These are phyloP conservation scores for Syzygium aromaticum DNA, from an alignment of 345 rosid genomes.

Conservation along the genomic window DNA sequence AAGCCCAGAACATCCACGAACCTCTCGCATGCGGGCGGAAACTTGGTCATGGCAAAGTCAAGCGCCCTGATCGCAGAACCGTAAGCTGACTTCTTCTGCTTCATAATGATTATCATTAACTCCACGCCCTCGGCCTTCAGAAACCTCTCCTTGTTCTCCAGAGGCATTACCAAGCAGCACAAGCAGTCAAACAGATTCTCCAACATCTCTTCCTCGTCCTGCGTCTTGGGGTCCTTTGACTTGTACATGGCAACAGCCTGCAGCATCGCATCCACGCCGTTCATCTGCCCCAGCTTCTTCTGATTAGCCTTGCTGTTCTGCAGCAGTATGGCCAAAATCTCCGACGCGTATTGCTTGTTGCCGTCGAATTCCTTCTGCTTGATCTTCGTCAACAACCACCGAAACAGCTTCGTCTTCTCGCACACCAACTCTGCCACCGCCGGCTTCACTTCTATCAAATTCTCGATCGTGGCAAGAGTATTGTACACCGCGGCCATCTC, in stretches of 20 bases:
- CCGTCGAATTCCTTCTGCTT: conserved; percentile 83
- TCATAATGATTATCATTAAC: conserved; percentile 95
- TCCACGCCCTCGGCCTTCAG: conserved; percentile 96
- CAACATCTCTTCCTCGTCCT: conserved; percentile 95
- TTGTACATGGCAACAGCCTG: conserved; percentile 95
- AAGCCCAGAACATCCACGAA: conserved; percentile 91
- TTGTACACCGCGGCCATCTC: conserved; percentile 73
- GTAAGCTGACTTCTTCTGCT: conserved; percentile 96
- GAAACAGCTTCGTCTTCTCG: conserved; percentile 70
- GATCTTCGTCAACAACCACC: conserved; percentile 77
- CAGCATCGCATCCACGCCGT: conserved; percentile 84
- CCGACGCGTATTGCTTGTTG: conserved; percentile 89
- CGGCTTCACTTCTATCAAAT: conserved; percentile 90
- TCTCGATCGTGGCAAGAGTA: conserved; percentile 76
- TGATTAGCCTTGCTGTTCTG: conserved; percentile 82
- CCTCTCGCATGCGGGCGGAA: conserved; percentile 95
- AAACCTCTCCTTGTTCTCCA: conserved; percentile 98
- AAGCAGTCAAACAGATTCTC: conserved; percentile 84
- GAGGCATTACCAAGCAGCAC: conserved; percentile 93
- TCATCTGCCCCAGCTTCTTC: conserved; percentile 89
- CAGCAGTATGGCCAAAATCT: conserved; percentile 82
- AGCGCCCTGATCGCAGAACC: conserved; percentile 87
- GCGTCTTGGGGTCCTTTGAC: conserved; percentile 79
- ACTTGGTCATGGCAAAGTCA: conserved; percentile 94
- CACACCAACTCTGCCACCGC: conserved; percentile 81